A percentile compares a stretch with the other conserved stretches of the same genome.
phyloP scores from a whole-genome alignment of 352 stramenopile genomes.

The Globisporangium orthogonon region DNA sequence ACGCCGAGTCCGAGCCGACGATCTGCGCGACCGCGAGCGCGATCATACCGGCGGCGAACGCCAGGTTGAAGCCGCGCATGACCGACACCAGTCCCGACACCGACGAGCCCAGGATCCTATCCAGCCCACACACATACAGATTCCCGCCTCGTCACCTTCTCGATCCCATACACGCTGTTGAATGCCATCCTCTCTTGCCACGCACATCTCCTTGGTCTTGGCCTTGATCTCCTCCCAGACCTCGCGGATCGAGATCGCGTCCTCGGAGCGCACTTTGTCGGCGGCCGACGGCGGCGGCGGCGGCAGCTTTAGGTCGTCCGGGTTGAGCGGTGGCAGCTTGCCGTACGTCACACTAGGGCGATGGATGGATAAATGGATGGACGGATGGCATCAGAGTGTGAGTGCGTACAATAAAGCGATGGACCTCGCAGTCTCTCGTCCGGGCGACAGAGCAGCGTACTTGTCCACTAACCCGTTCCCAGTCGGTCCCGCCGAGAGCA shows the following conservation, averaged over 20 bases:
- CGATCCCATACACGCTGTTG: background rate
- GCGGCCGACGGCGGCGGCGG: constrained; percentile 67
- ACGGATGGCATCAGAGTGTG: background rate
- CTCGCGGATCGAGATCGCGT: constrained; percentile 76
- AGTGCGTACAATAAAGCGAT: background rate
- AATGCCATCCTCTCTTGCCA: background rate
- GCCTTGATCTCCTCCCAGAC: constrained; percentile 83
- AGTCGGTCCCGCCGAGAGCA: constrained; percentile 51
- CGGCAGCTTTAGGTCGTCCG: constrained; percentile 80
- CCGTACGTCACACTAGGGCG: constrained; percentile 50
- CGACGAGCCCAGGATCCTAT: constrained; percentile 73
- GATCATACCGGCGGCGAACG: constrained; percentile 69
- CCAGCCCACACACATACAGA: background rate
- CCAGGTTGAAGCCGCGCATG: constrained; percentile 77
- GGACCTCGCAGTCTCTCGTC: background rate
- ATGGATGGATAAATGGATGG: constrained; percentile 9
- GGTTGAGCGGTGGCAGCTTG: constrained; percentile 79
- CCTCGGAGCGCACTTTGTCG: constrained; percentile 53
- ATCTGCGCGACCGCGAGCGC: constrained; percentile 63
- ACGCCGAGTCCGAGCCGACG: constrained; percentile 53
- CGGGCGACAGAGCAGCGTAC: constrained; percentile 8
- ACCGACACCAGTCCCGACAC: constrained; percentile 69
- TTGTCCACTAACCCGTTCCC: constrained; percentile 50
- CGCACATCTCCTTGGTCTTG: constrained; percentile 75
- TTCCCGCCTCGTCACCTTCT: constrained; percentile 1